Conservation (phyloP, 257 asterid species). For the Lavandula angustifolia region DNA sequence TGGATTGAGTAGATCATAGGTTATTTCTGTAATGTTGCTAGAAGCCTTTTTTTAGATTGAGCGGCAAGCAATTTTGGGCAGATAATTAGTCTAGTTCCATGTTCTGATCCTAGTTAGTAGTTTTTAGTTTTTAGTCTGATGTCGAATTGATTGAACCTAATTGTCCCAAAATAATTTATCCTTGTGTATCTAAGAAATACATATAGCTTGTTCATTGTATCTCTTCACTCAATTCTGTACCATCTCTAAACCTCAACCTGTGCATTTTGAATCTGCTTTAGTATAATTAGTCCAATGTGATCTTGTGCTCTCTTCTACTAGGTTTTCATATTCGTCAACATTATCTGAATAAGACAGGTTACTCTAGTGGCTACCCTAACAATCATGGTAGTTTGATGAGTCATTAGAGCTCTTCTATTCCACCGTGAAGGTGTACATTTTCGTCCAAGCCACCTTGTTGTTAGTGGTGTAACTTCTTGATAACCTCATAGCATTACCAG, state of each 20-base stretch:
- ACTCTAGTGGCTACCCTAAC: constrained; percentile 2
- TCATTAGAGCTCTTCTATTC: no score
- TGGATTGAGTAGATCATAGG: no score
- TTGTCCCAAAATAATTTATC: no score
- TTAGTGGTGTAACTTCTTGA: no score
- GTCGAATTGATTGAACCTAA: constrained; percentile 14
- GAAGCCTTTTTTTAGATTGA: no score
- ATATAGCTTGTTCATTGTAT: no score
- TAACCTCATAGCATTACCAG: no score
- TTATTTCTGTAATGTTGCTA: no score
- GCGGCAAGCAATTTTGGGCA: background rate
- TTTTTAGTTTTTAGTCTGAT: constrained; percentile 13
- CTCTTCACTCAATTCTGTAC: no score
- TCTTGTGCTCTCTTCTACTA: background rate
- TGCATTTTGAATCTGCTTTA: background rate
- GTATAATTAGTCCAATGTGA: background rate
- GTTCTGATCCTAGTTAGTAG: background rate
- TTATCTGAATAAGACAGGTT: background rate
- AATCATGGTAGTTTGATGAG: background rate
- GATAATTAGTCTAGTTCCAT: background rate
- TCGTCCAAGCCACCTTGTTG: no score
- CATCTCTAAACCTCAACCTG: no score
- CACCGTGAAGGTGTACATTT: no score
- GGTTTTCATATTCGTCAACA: background rate
- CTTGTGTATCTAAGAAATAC: background rate